Percentiles rank a stretch among this genome's conserved stretches.
Conservation (phyloP, 139 green algal genomes). For the Auxenochlorella pyrenoidosa region DNA sequence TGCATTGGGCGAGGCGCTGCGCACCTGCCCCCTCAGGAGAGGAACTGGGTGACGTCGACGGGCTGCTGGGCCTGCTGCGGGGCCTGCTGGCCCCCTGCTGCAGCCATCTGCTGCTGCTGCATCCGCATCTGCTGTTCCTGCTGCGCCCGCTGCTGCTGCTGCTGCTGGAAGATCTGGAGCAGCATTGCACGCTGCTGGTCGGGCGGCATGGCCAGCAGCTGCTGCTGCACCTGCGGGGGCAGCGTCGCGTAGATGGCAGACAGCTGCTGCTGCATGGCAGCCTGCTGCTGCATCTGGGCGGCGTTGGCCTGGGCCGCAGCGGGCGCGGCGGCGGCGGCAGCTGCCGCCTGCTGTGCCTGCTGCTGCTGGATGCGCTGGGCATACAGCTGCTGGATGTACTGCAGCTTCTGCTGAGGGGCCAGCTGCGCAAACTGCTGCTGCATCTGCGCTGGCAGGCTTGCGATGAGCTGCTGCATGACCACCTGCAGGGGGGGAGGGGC, state of each 20-base stretch:
- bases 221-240: conserved; percentile 14
- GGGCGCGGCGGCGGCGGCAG: background rate
- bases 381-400: conserved; percentile 25
- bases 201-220: conserved; percentile 33
- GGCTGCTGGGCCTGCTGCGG: conserved; percentile 29
- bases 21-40: conserved; percentile 11
- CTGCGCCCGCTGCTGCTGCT: conserved; percentile 23
- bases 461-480: conserved; percentile 23
- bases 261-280: conserved; percentile 37
- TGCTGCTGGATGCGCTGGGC: conserved; percentile 23
- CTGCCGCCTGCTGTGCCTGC: background rate
- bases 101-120: conserved; percentile 39
- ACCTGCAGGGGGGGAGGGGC: too few species aligned
- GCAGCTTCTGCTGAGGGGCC: conserved; percentile 26
- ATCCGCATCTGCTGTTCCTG: conserved; percentile 26
- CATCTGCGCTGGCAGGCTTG: conserved; percentile 20
- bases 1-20: background rate
- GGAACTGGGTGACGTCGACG: conserved; percentile 29
- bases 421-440: conserved; percentile 19
- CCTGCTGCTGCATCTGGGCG: conserved; percentile 31
- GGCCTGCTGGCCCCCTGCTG: background rate
- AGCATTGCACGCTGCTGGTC: conserved; percentile 34
- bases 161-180: conserved; percentile 38
- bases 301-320: background rate
- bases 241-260: conserved; percentile 12